A percentile compares a stretch with the other conserved stretches of the same genome.
phyloP scores from a whole-genome alignment of 805 yeast species.

The Candida ovalis region DNA sequence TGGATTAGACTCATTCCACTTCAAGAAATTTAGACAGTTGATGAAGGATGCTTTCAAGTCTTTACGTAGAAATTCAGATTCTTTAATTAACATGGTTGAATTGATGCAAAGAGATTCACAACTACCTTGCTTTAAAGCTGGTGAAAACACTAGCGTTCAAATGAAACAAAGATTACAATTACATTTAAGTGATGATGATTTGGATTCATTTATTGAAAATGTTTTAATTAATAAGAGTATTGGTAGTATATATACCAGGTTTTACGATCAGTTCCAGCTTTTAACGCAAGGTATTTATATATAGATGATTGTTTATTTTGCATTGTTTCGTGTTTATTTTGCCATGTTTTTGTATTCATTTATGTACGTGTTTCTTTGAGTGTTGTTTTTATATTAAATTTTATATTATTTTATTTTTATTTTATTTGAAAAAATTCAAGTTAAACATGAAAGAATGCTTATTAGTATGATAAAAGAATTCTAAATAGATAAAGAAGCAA shows the following conservation, averaged over 20 bases:
- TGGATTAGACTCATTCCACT: conserved; percentile 63
- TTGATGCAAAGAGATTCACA: conserved; percentile 89
- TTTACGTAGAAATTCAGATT: conserved; percentile 68
- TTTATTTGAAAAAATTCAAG: too few species aligned
- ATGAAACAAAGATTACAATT: conserved; percentile 79
- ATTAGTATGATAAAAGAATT: too few species aligned
- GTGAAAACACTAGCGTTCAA: conserved; percentile 75
- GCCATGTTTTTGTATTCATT: background rate
- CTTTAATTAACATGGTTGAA: conserved; percentile 78
- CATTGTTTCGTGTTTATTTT: background rate
- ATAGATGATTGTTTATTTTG: conserved; percentile 24
- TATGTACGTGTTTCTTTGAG: background rate
- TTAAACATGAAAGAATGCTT: too few species aligned
- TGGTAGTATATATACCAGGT: conserved; percentile 84
- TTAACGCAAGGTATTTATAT: conserved; percentile 92
- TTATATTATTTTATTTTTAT: too few species aligned
- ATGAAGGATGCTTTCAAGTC: conserved; percentile 73
- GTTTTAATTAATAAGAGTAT: conserved; percentile 73
- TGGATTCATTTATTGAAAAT: conserved; percentile 75
- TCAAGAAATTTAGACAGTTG: conserved; percentile 53
- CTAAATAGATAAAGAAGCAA: background rate
- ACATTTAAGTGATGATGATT: conserved; percentile 66
- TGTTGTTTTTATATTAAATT: background rate
- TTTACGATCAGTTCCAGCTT: conserved; percentile 93
- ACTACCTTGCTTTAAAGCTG: conserved; percentile 88